Evolutionary conservation across 495 filamentous ascomycete species (phyloP).

Genomic region (Penicillium arizonense): DNA sequence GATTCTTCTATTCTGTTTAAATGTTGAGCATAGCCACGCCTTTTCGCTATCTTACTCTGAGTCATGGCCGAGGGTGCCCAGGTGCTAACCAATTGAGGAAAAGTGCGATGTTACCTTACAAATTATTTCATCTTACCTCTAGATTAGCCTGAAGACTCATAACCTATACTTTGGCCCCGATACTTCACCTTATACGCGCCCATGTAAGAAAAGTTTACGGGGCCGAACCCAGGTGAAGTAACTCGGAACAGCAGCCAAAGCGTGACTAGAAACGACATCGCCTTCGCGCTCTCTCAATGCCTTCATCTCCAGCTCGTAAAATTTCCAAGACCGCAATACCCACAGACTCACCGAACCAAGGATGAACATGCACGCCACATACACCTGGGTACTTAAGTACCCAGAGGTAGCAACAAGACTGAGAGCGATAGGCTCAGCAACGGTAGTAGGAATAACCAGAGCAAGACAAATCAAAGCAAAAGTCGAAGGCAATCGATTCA

Average conservation of each 20-base stretch:
- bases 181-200: constrained; percentile 4
- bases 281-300: constrained; percentile 5
- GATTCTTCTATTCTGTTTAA: not conserved
- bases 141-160: too few species aligned
- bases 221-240: constrained; percentile 7
- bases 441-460: constrained; percentile 62
- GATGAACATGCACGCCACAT: constrained; percentile 59
- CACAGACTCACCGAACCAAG: constrained; percentile 51
- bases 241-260: constrained; percentile 1
- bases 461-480: constrained; percentile 64
- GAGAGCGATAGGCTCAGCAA: constrained; percentile 68
- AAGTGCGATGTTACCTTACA: too few species aligned
- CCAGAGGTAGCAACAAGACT: constrained; percentile 48
- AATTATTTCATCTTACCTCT: too few species aligned
- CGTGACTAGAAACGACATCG: not conserved
- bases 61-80: too few species aligned
- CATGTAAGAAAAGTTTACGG: constrained; percentile 11
- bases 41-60: too few species aligned
- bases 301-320: constrained; percentile 18
- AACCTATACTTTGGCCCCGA: too few species aligned
- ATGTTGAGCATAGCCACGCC: too few species aligned
- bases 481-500: constrained; percentile 58
- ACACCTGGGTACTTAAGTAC: constrained; percentile 64
- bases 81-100: too few species aligned
- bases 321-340: constrained; percentile 39